Percentiles rank a stretch among this genome's conserved stretches.
Evolutionary conservation across 2,329 filamentous ascomycete genomes (phyloP).

Genomic region (Epichloe gansuensis): DNA sequence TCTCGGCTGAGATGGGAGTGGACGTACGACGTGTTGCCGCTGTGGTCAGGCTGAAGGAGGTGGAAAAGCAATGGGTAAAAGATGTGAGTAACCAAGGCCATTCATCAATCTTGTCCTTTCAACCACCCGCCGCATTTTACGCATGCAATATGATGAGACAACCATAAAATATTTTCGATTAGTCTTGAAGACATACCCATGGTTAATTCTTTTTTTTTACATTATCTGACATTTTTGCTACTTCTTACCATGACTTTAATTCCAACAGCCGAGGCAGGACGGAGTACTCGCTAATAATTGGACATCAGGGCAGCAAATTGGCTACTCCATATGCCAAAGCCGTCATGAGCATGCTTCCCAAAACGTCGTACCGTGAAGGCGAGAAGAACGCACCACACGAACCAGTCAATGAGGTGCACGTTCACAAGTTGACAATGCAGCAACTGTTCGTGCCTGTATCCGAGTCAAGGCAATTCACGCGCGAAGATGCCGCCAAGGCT

Average conservation of each 20-base stretch:
- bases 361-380: slow-evolving; percentile 43
- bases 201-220: slow-evolving; percentile 45
- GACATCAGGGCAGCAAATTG: slow-evolving; percentile 58
- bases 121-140: slow-evolving; percentile 4
- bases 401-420: slow-evolving; percentile 51
- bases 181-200: slow-evolving; percentile 97
- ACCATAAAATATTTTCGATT: slow-evolving; percentile 74
- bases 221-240: slow-evolving; percentile 22
- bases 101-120: slow-evolving; percentile 5
- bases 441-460: slow-evolving; percentile 54
- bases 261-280: not conserved
- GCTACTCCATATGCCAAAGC: slow-evolving; percentile 67
- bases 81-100: slow-evolving; percentile 48
- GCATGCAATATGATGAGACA: slow-evolving; percentile 38
- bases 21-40: slow-evolving; percentile 78
- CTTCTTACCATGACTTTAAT: slow-evolving; percentile 6
- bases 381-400: slow-evolving; percentile 40
- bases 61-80: slow-evolving; percentile 66
- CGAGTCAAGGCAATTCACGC: slow-evolving; percentile 51
- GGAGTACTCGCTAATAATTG: not conserved
- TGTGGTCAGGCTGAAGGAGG: slow-evolving; percentile 71
- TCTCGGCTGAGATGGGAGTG: slow-evolving; percentile 65
- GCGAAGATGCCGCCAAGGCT: slow-evolving; percentile 52
- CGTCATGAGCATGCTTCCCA: slow-evolving; percentile 69
- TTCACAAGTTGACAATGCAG: slow-evolving; percentile 49